A percentile compares a stretch with the other conserved stretches of the same genome.
phyloP scores from a whole-genome alignment of 192 early-diverging fungal species.

The Umbelopsis ramanniana region DNA sequence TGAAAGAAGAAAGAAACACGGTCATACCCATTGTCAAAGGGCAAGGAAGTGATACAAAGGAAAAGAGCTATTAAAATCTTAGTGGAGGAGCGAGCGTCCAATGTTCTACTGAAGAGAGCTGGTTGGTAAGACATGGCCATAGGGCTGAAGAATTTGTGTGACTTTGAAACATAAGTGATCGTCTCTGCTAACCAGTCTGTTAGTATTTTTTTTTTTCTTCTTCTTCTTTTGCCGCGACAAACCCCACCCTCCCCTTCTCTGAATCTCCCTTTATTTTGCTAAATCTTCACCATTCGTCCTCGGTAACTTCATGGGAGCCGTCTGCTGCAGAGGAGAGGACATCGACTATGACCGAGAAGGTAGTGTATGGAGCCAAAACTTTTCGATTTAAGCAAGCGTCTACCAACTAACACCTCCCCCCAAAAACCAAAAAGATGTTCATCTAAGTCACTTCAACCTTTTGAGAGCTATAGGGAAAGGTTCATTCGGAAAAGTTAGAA shows the following conservation, averaged over 20 bases:
- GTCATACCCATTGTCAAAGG: too few relatives aligned
- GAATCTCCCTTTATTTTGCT: neutral
- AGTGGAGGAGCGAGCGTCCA: too few relatives aligned
- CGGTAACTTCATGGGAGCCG: constrained; percentile 24
- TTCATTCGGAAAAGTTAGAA: constrained; percentile 88
- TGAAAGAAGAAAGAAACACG: too few relatives aligned
- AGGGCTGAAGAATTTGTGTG: neutral
- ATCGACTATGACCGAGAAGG: constrained; percentile 31
- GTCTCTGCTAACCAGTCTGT: neutral
- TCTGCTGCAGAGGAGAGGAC: constrained; percentile 31
- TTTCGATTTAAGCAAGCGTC: neutral
- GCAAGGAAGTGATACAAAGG: neutral
- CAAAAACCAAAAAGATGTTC: constrained; percentile 19
- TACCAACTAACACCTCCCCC: neutral
- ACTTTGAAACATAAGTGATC: constrained; percentile 22
- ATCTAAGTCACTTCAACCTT: constrained; percentile 74
- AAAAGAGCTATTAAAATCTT: neutral
- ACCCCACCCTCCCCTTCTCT: neutral
- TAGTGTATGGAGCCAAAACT: neutral
- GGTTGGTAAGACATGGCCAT: neutral
- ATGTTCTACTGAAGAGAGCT: too few relatives aligned
- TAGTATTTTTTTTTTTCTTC: neutral
- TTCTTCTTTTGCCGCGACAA: neutral
- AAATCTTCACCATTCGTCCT: constrained; percentile 1
- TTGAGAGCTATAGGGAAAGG: constrained; percentile 80